Conservation (phyloP, 306 rosid species). For the Begonia peltatifolia region DNA sequence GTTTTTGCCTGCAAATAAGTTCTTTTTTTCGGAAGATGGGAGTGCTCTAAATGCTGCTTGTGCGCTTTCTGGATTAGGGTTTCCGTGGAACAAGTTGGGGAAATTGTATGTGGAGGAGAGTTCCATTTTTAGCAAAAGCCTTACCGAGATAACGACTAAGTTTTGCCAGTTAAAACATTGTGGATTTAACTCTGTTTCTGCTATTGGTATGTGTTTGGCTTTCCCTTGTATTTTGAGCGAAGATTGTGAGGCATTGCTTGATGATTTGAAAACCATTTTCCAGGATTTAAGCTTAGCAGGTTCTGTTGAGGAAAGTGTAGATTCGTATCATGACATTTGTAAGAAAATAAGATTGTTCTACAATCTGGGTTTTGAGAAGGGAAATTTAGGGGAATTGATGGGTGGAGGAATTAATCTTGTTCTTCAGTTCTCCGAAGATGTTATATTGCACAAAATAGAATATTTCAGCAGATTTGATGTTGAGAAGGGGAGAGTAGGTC, state of each 20-base stretch:
- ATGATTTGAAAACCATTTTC: slow-evolving; percentile 32
- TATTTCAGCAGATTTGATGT: slow-evolving; percentile 45
- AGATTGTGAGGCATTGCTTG: slow-evolving; percentile 24
- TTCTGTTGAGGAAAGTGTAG: slow-evolving; percentile 42
- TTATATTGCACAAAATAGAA: slow-evolving; percentile 22
- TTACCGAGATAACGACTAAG: slow-evolving; percentile 23
- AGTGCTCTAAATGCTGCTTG: slow-evolving; percentile 37
- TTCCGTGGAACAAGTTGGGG: slow-evolving; percentile 75
- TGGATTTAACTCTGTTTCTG: slow-evolving; percentile 39
- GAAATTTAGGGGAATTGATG: slow-evolving; percentile 24
- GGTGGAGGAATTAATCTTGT: slow-evolving; percentile 29
- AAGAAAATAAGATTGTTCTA: slow-evolving; percentile 49
- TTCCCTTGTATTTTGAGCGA: slow-evolving; percentile 40
- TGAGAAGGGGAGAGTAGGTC: slow-evolving; percentile 32
- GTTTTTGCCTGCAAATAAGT: slow-evolving; percentile 39
- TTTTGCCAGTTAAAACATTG: slow-evolving; percentile 25
- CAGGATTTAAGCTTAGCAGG: slow-evolving; percentile 33
- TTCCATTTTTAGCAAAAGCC: slow-evolving; percentile 26
- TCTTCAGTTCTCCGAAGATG: slow-evolving; percentile 35
- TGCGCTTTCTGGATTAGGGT: slow-evolving; percentile 51
- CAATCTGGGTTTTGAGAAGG: slow-evolving; percentile 32
- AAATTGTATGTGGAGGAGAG: slow-evolving; percentile 29
- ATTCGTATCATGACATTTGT: slow-evolving; percentile 42
- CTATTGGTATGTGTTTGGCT: slow-evolving; percentile 54
- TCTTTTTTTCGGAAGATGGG: slow-evolving; percentile 53